These are phyloP conservation scores for Magnaporthiopsis rhizophila DNA, from an alignment of 2,329 filamentous ascomycete species.

Conservation along the genomic window DNA sequence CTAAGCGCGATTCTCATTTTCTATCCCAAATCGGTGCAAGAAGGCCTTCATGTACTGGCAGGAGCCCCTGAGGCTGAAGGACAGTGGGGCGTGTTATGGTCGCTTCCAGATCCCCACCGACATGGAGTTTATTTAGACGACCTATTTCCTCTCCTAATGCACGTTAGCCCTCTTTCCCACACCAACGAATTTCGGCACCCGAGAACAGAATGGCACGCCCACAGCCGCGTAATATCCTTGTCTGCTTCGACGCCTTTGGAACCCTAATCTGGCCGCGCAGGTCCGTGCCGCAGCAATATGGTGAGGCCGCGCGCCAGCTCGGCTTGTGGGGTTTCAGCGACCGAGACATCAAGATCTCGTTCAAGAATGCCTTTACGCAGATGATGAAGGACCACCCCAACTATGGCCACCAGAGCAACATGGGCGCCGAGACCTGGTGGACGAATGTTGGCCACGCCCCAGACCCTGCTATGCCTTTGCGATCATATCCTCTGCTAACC, in stretches of 20 bases:
- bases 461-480: not conserved
- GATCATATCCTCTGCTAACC: not conserved
- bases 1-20: too few relatives aligned
- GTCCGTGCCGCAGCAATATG: conserved; percentile 46
- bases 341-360: conserved; percentile 27
- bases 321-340: conserved; percentile 36
- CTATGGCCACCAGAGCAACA: conserved; percentile 44
- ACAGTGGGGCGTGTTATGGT: too few relatives aligned
- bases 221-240: conserved; percentile 34
- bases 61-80: too few relatives aligned
- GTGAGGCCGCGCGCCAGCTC: conserved; percentile 38
- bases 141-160: not conserved
- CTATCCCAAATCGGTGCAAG: too few relatives aligned
- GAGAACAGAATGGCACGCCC: not conserved
- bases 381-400: conserved; percentile 44
- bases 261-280: conserved; percentile 48
- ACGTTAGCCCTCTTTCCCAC: not conserved
- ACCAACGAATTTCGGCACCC: not conserved
- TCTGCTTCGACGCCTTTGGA: conserved; percentile 59
- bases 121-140: not conserved
- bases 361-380: conserved; percentile 36
- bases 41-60: too few relatives aligned
- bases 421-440: conserved; percentile 52
- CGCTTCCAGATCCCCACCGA: not conserved
- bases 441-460: conserved; percentile 29